These are phyloP conservation scores for Carex sylvatica DNA, from an alignment of 202 grass and related monocot genomes.

Conservation along the genomic window DNA sequence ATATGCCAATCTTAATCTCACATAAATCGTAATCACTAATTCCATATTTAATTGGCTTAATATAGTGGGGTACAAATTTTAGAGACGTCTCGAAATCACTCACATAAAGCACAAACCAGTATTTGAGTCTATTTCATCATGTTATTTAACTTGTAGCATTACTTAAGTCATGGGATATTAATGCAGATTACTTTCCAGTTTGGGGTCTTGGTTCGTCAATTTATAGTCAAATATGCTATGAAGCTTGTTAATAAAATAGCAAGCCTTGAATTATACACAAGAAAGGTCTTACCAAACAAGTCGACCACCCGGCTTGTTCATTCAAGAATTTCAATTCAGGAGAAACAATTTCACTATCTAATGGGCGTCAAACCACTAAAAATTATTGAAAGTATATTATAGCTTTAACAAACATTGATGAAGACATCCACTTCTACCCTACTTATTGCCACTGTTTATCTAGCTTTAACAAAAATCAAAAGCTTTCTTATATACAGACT, in stretches of 20 bases:
- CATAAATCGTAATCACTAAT: too few relatives aligned
- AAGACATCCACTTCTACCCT: neutral
- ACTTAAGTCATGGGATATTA: neutral
- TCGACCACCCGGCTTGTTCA: neutral
- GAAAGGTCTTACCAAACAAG: neutral
- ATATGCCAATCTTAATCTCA: too few relatives aligned
- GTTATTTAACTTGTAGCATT: too few relatives aligned
- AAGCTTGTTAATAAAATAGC: neutral
- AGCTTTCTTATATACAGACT: conserved; percentile 28
- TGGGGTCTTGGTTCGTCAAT: neutral
- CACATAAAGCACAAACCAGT: too few relatives aligned
- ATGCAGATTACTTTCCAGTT: neutral
- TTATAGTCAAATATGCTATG: neutral
- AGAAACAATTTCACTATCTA: neutral
- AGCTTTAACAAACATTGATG: conserved; percentile 17
- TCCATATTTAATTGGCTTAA: too few relatives aligned
- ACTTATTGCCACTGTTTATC: conserved; percentile 2
- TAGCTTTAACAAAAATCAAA: conserved; percentile 24
- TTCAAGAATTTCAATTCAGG: neutral
- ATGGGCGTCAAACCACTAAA: neutral
- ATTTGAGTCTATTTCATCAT: too few relatives aligned
- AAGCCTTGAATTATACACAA: too few relatives aligned
- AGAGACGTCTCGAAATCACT: too few relatives aligned
- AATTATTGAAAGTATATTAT: conserved; percentile 19
- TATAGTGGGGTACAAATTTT: too few relatives aligned